Conservation (phyloP, 1,284 basidiomycete genomes). For the Somion occarium region DNA sequence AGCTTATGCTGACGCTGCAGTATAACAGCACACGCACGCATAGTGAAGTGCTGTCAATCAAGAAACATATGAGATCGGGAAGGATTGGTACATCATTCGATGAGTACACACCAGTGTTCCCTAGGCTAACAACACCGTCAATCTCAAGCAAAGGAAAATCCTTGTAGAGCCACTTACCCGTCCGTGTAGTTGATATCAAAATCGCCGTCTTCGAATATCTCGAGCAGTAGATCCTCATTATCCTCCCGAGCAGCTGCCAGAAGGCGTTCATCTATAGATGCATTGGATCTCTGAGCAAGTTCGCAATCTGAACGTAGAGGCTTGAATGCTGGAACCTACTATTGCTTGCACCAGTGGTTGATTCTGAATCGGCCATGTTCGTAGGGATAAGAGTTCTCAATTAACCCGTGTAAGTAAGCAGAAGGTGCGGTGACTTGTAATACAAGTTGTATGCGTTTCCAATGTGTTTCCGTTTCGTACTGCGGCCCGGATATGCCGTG, state of each 20-base stretch:
- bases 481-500: too few relatives aligned
- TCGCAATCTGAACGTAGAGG: neutral
- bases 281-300: slow-evolving; percentile 3
- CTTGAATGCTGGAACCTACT: slow-evolving; percentile 26
- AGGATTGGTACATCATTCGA: too few relatives aligned
- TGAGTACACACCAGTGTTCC: slow-evolving; percentile 61
- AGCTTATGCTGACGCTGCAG: too few relatives aligned
- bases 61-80: too few relatives aligned
- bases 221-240: slow-evolving; percentile 64
- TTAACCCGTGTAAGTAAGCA: too few relatives aligned
- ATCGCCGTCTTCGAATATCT: slow-evolving; percentile 50
- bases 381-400: too few relatives aligned
- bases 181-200: slow-evolving; percentile 77
- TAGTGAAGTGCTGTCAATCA: slow-evolving; percentile 84
- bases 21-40: slow-evolving; percentile 49
- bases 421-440: too few relatives aligned
- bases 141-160: too few relatives aligned
- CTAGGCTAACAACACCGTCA: too few relatives aligned
- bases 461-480: too few relatives aligned
- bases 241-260: slow-evolving; percentile 73
- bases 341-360: slow-evolving; percentile 33
- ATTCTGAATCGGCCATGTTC: slow-evolving; percentile 6
- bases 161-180: slow-evolving; percentile 48
- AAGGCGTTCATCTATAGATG: slow-evolving; percentile 60
- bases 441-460: too few relatives aligned